These are phyloP conservation scores for Sungouiella thailandica DNA, from an alignment of 805 yeast species.

Conservation along the genomic window DNA sequence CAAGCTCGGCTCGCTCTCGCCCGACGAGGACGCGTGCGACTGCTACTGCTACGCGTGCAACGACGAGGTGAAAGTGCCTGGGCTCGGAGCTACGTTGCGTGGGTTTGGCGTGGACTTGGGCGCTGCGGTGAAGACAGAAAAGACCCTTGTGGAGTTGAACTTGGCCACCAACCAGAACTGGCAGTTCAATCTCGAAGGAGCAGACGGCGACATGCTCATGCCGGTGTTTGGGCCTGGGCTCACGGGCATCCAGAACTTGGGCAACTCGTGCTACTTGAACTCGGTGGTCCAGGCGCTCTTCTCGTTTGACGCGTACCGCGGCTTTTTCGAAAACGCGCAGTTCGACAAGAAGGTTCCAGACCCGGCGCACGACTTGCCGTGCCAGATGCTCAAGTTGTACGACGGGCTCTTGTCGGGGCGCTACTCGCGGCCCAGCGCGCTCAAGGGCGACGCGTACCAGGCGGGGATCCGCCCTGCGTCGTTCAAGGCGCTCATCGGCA, in stretches of 20 bases:
- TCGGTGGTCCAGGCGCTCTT: slow-evolving; percentile 75
- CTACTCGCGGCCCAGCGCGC: slow-evolving; percentile 54
- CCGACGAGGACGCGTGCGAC: slow-evolving; percentile 57
- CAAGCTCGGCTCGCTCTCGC: slow-evolving; percentile 82
- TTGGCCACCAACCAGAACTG: slow-evolving; percentile 89
- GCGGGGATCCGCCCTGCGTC: slow-evolving; percentile 72
- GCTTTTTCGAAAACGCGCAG: slow-evolving; percentile 33
- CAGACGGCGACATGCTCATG: slow-evolving; percentile 56
- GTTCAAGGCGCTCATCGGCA: slow-evolving; percentile 74
- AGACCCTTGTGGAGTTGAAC: slow-evolving; percentile 81
- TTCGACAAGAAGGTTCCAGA: slow-evolving; percentile 28
- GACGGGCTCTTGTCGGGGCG: slow-evolving; percentile 76
- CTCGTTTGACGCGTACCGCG: slow-evolving; percentile 32
- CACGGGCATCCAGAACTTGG: slow-evolving; percentile 85
- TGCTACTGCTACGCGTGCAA: slow-evolving; percentile 85
- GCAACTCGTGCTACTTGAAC: slow-evolving; percentile 88
- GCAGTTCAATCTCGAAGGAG: slow-evolving; percentile 81
- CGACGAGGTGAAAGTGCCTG: slow-evolving; percentile 80
- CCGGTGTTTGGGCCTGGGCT: slow-evolving; percentile 72
- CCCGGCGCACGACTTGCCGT: slow-evolving; percentile 62
- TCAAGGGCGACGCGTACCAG: slow-evolving; percentile 51
- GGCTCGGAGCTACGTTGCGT: slow-evolving; percentile 41
- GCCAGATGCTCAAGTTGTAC: slow-evolving; percentile 73
- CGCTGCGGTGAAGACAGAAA: slow-evolving; percentile 67
- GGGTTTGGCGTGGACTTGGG: slow-evolving; percentile 65